phyloP scores from a whole-genome alignment of 73 alveolate genomes.

The Effrenium voratum region DNA sequence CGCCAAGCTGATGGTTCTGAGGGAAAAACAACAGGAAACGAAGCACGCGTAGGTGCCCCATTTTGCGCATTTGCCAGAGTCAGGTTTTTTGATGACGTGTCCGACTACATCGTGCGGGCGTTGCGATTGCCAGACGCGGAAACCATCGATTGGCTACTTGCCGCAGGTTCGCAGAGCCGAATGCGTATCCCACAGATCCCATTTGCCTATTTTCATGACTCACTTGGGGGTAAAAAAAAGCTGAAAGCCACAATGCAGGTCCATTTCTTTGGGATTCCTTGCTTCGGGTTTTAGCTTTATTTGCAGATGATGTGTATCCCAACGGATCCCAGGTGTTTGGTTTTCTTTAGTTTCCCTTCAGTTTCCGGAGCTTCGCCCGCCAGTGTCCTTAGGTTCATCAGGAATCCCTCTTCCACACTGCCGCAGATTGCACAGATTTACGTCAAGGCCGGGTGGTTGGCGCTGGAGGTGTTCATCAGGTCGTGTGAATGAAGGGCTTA shows the following conservation, averaged over 20 bases:
- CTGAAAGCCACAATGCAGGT: no score
- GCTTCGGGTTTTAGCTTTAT: no score
- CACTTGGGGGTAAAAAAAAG: background rate
- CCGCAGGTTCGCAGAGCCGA: background rate
- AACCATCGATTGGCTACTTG: constrained; percentile 43
- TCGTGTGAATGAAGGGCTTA: no score
- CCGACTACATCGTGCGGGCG: constrained; percentile 10
- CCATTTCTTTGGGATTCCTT: no score
- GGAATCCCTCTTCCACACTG: constrained; percentile 32
- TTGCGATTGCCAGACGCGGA: background rate
- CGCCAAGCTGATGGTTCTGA: no score
- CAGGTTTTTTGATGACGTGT: constrained; percentile 77
- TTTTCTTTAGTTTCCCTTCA: background rate
- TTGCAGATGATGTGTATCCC: no score
- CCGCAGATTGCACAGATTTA: constrained; percentile 34
- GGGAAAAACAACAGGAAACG: no score
- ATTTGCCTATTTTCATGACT: background rate
- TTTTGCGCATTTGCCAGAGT: background rate
- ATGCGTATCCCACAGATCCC: background rate
- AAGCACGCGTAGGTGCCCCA: no score
- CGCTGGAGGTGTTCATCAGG: no score
- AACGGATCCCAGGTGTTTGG: background rate
- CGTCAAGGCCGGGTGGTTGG: constrained; percentile 6
- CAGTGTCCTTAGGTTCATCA: constrained; percentile 74
- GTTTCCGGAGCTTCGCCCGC: background rate